Base-by-base conservation (phyloP, 768 basidiomycete genomes). In the Fomitopsis pulvina region DNA sequence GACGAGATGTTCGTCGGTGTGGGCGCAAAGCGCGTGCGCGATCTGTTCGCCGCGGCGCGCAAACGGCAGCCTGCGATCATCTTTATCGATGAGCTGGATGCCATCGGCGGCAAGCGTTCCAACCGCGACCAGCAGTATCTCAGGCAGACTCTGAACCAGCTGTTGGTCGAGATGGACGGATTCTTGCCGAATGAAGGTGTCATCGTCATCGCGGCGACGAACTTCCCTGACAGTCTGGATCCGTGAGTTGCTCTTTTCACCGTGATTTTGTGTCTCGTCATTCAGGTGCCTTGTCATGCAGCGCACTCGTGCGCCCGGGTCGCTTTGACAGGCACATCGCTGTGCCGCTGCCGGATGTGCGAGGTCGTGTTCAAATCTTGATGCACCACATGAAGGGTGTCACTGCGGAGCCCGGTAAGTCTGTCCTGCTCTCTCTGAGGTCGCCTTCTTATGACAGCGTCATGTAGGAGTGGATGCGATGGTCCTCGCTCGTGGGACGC, bases 1-100 rank as follows among this genome's bases (percentile, higher is more conserved):
- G 95, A 98, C 64, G 95, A 98, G 67, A 94, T 98, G 84, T 95
- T 93, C 63, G 93, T 95, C 41, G 92, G 92, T 48, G 86, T 91
- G 29, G 93, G 93, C 45, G 94, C 96, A 14, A 92, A 94, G 64
- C 85, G 96, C 10, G 89, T 99, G 34, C 80, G 96, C 34, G 95
- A 98, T 54, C 79, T 99, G 25, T 99, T 99, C 58, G 83, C 89
- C 4, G 83, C 90, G 5, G 96, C 96, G 21, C 80, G 93, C 46
- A 94, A 95, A 70, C 90, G 90, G 64, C 82, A 94, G 52, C 94
- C 96, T 4, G 87, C 96, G 14, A 98, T 99, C 66, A 92, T 99
- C 53, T 99, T 99, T 71, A 98, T 99, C 60, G 93, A 97, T 59
- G 93, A 97, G 62, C 71, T 97, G 27, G 93, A 97, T 62, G 92